Conservation (phyloP, 2,329 filamentous ascomycete species). For the Diplodia scrobiculata region DNA sequence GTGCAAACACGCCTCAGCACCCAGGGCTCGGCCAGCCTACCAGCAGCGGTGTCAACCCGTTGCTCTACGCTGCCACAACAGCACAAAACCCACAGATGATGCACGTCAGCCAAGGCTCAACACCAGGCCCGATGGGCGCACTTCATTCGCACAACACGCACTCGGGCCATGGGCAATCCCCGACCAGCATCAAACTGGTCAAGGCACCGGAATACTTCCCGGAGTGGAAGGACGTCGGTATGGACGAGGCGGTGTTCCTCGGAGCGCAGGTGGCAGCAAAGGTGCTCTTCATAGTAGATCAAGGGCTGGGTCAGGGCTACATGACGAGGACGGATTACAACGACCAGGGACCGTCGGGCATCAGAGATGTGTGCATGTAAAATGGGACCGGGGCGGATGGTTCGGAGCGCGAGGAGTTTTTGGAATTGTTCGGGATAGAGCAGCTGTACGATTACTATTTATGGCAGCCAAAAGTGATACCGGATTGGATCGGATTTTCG, state of each 20-base stretch:
- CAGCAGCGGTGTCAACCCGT: conserved; percentile 76
- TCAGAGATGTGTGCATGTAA: conserved; percentile 54
- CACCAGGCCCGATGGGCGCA: conserved; percentile 35
- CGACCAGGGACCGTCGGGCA: conserved; percentile 64
- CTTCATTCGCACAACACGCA: conserved; percentile 55
- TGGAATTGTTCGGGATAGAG: conserved; percentile 16
- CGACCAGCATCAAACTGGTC: conserved; percentile 78
- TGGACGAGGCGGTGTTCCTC: conserved; percentile 82
- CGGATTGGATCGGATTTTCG: conserved; percentile 1
- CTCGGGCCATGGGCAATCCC: conserved; percentile 70
- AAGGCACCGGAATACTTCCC: conserved; percentile 81
- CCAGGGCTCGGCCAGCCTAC: conserved; percentile 52
- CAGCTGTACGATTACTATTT: conserved; percentile 22
- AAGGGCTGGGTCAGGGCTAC: conserved; percentile 67
- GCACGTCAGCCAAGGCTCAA: conserved; percentile 36
- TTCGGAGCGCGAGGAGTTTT: conserved; percentile 26
- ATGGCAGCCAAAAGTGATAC: conserved; percentile 15
- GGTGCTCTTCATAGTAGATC: conserved; percentile 69
- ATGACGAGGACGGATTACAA: conserved; percentile 70
- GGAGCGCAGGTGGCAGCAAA: conserved; percentile 85
- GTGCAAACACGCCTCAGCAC: conserved; percentile 81
- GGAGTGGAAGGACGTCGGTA: conserved; percentile 78
- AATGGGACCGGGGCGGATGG: neutral
- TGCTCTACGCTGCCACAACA: conserved; percentile 87
- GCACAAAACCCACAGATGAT: conserved; percentile 60